Evolutionary conservation across 306 rosid genomes (phyloP).

Genomic region (Argentina anserina): DNA sequence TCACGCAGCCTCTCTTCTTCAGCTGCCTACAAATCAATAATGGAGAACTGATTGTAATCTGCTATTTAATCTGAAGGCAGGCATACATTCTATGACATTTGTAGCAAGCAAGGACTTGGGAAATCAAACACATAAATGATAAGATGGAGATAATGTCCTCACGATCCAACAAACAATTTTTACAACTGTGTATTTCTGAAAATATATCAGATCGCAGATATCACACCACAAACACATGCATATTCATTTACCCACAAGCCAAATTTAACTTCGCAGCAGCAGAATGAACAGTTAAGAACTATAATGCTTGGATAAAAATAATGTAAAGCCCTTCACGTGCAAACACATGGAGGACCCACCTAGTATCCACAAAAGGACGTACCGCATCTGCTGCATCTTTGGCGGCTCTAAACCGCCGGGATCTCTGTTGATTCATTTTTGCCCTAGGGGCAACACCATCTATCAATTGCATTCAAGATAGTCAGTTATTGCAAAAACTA

Average conservation of each 20-base stretch:
- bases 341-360: conserved; percentile 27
- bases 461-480: conserved; percentile 24
- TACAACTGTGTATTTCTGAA: background rate
- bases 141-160: background rate
- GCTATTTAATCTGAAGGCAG: background rate
- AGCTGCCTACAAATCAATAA: conserved; percentile 49
- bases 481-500: conserved; percentile 19
- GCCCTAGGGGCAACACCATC: conserved; percentile 99
- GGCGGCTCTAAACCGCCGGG: conserved; percentile 92
- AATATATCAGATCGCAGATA: background rate
- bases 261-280: background rate
- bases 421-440: conserved; percentile 96
- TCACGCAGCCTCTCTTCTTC: conserved; percentile 85
- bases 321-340: conserved; percentile 21
- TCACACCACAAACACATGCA: background rate
- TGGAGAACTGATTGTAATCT: background rate
- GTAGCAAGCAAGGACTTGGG: background rate
- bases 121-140: background rate
- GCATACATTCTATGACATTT: background rate
- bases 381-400: conserved; percentile 94
- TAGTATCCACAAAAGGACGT: conserved; percentile 40
- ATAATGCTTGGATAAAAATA: background rate
- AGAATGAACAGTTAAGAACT: background rate
- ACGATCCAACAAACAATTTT: background rate
- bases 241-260: background rate